phyloP scores from a whole-genome alignment of 2,329 filamentous ascomycete genomes.

The Myriosclerotinia curreyana region DNA sequence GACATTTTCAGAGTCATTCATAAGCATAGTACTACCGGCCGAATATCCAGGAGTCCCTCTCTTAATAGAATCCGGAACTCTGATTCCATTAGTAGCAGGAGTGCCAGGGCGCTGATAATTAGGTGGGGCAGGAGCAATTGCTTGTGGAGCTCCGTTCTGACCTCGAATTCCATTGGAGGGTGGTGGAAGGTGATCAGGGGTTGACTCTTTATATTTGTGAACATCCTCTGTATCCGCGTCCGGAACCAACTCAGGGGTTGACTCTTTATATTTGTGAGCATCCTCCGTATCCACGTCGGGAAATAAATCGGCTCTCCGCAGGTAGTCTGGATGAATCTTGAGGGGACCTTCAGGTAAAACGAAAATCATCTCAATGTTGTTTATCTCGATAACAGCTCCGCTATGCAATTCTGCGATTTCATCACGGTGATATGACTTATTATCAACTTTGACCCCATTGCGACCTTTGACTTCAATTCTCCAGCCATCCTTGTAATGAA shows the following conservation, averaged over 20 bases:
- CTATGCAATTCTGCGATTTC: slow-evolving; percentile 65
- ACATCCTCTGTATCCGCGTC: slow-evolving; percentile 2
- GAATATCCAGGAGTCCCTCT: slow-evolving; percentile 35
- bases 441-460: slow-evolving; percentile 86
- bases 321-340: slow-evolving; percentile 65
- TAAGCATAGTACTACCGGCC: slow-evolving; percentile 44
- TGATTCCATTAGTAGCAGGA: slow-evolving; percentile 41
- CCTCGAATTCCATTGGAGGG: slow-evolving; percentile 17
- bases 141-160: slow-evolving; percentile 42
- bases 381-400: slow-evolving; percentile 88
- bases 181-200: not conserved
- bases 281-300: slow-evolving; percentile 17
- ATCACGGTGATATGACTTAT: slow-evolving; percentile 64
- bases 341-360: slow-evolving; percentile 74
- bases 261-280: not conserved
- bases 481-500: slow-evolving; percentile 76
- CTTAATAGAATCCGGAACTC: slow-evolving; percentile 32
- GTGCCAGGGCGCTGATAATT: slow-evolving; percentile 61
- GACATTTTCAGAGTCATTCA: slow-evolving; percentile 52
- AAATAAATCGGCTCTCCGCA: slow-evolving; percentile 55
- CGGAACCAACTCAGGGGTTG: slow-evolving; percentile 22
- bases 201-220: slow-evolving; percentile 4
- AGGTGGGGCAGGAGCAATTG: slow-evolving; percentile 57
- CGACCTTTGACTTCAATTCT: slow-evolving; percentile 83
- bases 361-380: slow-evolving; percentile 97